These are phyloP conservation scores for Fonsecaea multimorphosa DNA, from an alignment of 2,329 filamentous ascomycete genomes.

Conservation along the genomic window DNA sequence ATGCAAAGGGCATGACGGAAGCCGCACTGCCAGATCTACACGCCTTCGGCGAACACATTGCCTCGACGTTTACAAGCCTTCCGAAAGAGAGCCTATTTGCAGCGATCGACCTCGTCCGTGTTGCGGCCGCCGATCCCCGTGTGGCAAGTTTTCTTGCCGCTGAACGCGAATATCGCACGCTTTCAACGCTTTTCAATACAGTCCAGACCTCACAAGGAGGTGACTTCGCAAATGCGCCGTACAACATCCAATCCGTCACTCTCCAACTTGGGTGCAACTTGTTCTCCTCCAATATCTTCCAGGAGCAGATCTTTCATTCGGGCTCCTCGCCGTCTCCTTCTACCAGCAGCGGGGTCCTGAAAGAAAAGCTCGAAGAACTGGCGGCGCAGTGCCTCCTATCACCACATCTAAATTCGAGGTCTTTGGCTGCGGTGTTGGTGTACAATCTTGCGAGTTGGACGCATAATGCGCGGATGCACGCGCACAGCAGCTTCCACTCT, in stretches of 20 bases:
- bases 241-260: slow-evolving; percentile 81
- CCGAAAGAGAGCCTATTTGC: slow-evolving; percentile 74
- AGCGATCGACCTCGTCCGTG: slow-evolving; percentile 81
- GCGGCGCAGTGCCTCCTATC: slow-evolving; percentile 81
- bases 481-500: slow-evolving; percentile 59
- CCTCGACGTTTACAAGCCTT: slow-evolving; percentile 60
- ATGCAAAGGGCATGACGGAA: slow-evolving; percentile 58
- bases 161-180: slow-evolving; percentile 69
- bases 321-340: slow-evolving; percentile 4
- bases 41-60: slow-evolving; percentile 68
- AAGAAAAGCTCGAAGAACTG: slow-evolving; percentile 68
- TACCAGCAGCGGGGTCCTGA: slow-evolving; percentile 52
- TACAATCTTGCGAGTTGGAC: slow-evolving; percentile 81
- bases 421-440: slow-evolving; percentile 80
- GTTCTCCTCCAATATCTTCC: slow-evolving; percentile 76
- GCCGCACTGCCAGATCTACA: slow-evolving; percentile 73
- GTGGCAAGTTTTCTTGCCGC: slow-evolving; percentile 83
- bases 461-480: slow-evolving; percentile 67
- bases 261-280: slow-evolving; percentile 85
- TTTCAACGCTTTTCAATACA: slow-evolving; percentile 65
- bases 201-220: slow-evolving; percentile 51
- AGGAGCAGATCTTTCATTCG: slow-evolving; percentile 62
- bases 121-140: slow-evolving; percentile 76
- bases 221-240: slow-evolving; percentile 67
- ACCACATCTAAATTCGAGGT: slow-evolving; percentile 73